Percentiles rank a stretch among this genome's conserved stretches.
Evolutionary conservation across 2,329 filamentous ascomycete genomes (phyloP).

Genomic region (Aspergillus sp.): DNA sequence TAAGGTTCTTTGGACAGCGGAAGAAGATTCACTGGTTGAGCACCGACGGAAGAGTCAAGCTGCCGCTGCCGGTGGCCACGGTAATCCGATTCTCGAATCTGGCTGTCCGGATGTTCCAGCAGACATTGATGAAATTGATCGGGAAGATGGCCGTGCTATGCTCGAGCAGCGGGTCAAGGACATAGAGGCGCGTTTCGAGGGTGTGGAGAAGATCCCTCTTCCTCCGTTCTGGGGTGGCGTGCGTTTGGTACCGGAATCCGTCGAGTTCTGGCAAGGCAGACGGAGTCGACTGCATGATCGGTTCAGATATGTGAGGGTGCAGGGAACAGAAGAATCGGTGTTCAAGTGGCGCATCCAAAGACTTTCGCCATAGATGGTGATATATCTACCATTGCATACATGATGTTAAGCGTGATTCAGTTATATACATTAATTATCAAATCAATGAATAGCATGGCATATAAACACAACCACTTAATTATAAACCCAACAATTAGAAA

Average conservation of each 20-base stretch:
- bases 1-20: conserved; percentile 55
- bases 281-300: conserved; percentile 88
- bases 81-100: conserved; percentile 3
- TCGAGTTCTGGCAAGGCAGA: conserved; percentile 97
- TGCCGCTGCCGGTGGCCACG: conserved; percentile 12
- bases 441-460: too few species aligned
- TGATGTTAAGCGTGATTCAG: too few species aligned
- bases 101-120: conserved; percentile 16
- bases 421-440: too few species aligned
- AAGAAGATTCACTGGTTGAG: conserved; percentile 19
- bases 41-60: conserved; percentile 18
- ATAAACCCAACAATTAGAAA: too few species aligned
- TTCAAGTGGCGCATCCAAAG: conserved; percentile 36
- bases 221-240: conserved; percentile 94
- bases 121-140: conserved; percentile 30
- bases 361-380: conserved; percentile 30
- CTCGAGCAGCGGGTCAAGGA: conserved; percentile 75
- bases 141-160: conserved; percentile 65
- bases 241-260: conserved; percentile 73
- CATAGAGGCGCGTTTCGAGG: conserved; percentile 69
- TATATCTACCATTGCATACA: background rate
- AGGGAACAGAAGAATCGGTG: conserved; percentile 56
- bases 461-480: too few species aligned
- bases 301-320: conserved; percentile 72
- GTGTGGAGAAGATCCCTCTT: conserved; percentile 74